These are phyloP conservation scores for Sclerotinia trifoliorum DNA, from an alignment of 2,329 filamentous ascomycete species.

Conservation along the genomic window DNA sequence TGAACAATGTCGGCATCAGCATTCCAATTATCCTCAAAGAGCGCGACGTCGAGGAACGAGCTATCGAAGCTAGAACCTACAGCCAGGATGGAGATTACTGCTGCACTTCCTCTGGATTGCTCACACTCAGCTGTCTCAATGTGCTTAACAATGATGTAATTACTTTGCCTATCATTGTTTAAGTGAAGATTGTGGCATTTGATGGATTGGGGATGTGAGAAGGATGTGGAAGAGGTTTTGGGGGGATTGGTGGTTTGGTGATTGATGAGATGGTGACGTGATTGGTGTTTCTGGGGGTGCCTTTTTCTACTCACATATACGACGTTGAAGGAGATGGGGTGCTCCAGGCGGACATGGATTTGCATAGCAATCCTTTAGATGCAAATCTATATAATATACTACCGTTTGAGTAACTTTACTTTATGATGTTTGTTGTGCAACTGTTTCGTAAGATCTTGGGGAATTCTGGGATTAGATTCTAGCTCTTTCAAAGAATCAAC, in stretches of 20 bases:
- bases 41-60: neutral
- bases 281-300: neutral
- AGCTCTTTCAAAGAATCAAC: too few relatives aligned
- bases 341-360: neutral
- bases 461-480: too few relatives aligned
- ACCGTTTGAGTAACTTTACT: neutral
- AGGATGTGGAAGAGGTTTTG: neutral
- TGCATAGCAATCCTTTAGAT: conserved; percentile 4
- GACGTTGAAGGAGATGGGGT: neutral
- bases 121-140: neutral
- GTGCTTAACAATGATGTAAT: neutral
- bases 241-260: neutral
- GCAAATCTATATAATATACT: neutral
- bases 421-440: neutral
- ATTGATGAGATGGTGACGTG: neutral
- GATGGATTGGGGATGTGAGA: neutral
- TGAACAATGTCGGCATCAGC: neutral
- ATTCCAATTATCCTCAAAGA: neutral
- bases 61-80: neutral
- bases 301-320: neutral
- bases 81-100: conserved; percentile 3
- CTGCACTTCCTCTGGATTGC: neutral
- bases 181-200: rapidly evolving
- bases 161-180: neutral
- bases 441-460: rapidly evolving